Percentiles rank a stretch among this genome's conserved stretches.
Evolutionary conservation across 192 early-diverging fungal species (phyloP).

Genomic region (Fimicolochytrium jonesii): DNA sequence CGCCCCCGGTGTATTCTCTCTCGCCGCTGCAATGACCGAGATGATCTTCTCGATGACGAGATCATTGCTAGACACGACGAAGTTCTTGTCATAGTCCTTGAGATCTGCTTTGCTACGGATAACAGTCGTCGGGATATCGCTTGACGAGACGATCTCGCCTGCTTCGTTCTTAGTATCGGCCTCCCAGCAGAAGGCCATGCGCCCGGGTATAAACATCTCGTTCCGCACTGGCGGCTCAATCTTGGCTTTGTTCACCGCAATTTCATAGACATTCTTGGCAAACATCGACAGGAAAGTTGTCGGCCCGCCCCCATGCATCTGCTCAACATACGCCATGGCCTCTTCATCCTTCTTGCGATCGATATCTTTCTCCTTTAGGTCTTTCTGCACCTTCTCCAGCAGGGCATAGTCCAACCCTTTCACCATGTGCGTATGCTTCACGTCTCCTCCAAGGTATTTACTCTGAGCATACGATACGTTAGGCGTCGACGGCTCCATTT

Average conservation of each 20-base stretch:
- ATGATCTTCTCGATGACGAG: constrained; percentile 72
- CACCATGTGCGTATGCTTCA: constrained; percentile 84
- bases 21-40: constrained; percentile 53
- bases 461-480: constrained; percentile 55
- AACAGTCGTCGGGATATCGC: constrained; percentile 64
- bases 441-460: constrained; percentile 86
- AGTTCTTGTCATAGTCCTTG: constrained; percentile 26
- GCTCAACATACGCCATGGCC: constrained; percentile 39
- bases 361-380: constrained; percentile 25
- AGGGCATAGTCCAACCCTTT: constrained; percentile 88
- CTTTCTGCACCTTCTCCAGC: constrained; percentile 62
- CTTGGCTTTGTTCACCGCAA: constrained; percentile 34
- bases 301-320: constrained; percentile 38
- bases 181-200: constrained; percentile 73
- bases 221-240: constrained; percentile 43
- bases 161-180: not conserved
- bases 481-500: not conserved
- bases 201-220: constrained; percentile 70
- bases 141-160: constrained; percentile 41
- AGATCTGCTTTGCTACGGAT: constrained; percentile 76
- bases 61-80: constrained; percentile 39
- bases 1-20: constrained; percentile 14
- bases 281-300: constrained; percentile 36
- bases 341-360: constrained; percentile 27
- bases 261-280: constrained; percentile 48